phyloP scores from a whole-genome alignment of 345 rosid genomes.

The Anastatica hierochuntica region DNA sequence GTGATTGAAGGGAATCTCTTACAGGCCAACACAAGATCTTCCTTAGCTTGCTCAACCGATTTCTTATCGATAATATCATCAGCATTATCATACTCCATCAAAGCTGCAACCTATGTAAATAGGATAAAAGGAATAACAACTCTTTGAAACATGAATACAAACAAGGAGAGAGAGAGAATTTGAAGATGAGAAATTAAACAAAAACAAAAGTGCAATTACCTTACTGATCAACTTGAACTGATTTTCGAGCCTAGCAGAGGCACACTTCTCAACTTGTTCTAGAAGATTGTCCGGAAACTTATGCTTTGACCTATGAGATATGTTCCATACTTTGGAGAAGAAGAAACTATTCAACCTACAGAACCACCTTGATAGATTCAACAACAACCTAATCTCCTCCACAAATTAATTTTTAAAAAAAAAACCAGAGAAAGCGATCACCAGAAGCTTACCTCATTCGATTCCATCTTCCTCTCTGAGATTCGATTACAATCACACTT shows the following conservation, averaged over 20 bases:
- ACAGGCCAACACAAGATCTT: constrained; percentile 50
- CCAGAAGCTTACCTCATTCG: constrained; percentile 26
- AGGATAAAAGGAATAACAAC: background rate
- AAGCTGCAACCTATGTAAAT: constrained; percentile 42
- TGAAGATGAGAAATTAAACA: background rate
- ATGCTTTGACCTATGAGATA: constrained; percentile 42
- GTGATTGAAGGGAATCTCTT: constrained; percentile 68
- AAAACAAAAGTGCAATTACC: constrained; percentile 21
- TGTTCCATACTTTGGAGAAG: constrained; percentile 27
- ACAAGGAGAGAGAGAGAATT: no score
- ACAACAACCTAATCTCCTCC: no score
- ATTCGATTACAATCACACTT: constrained; percentile 30
- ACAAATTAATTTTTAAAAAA: no score
- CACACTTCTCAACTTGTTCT: constrained; percentile 30
- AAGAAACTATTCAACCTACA: constrained; percentile 38
- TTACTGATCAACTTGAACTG: constrained; percentile 40
- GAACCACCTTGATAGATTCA: background rate
- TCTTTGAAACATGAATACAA: constrained; percentile 3
- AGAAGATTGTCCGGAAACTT: constrained; percentile 32
- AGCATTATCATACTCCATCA: constrained; percentile 38
- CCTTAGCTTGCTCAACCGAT: constrained; percentile 26
- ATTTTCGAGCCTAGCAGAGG: constrained; percentile 26
- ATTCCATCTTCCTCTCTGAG: constrained; percentile 35
- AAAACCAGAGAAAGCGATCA: background rate
- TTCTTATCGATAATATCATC: constrained; percentile 40